Evolutionary conservation across 139 green algal genomes (phyloP), one percentile per base, ranked within the genome.

Genomic region (Chlorella sorokiniana): DNA sequence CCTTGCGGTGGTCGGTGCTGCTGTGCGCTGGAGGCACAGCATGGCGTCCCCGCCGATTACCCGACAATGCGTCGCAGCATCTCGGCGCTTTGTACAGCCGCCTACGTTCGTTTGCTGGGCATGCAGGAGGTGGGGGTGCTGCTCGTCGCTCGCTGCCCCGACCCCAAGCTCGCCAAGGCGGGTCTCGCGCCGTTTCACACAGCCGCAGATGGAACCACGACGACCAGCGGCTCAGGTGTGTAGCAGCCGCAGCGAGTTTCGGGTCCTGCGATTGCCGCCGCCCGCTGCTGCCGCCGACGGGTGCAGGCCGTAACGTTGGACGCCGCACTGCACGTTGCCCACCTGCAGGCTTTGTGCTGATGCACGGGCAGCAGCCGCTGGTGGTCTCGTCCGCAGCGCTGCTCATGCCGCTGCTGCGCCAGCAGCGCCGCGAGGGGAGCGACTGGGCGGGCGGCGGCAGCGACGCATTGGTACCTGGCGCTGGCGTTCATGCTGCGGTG

Each of bases 111-210:
- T 11, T 1, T 29, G 0, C 18, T 16, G 27, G 29, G 11, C 73
- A 79, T 79, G 73, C 9, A 38, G 1, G 0, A 29, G 1, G 37
- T 11, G 1, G 63, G 61, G 16, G 77, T 82, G 63, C 61, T 87
- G 31, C 35, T 90, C 3, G 33, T 64, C 23, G 74, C 85, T 0
- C 42, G 25, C 22, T 83, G 82, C 8, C 48, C 81, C 8, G 86
- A 90, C 61, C 68, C 81, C 48, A 87, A 87, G 40, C 71, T 74
- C 7, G 56, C 71, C 45, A 87, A 86, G 76, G 84, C 81, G 10
- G 52, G 18, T 20, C 62, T 72, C 18, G 75, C 62, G 31, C 78
- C 87, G 8, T 89, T 91, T 31, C 76, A 81, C 63, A 40, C 68
- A 4, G 65, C 78, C 37, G 48, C 25, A 1, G 79, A 88, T 41